Evolutionary conservation across 1,139 yeast species (phyloP), one percentile per base, ranked within the genome.

Genomic region (Yamadazyma conglobata): DNA sequence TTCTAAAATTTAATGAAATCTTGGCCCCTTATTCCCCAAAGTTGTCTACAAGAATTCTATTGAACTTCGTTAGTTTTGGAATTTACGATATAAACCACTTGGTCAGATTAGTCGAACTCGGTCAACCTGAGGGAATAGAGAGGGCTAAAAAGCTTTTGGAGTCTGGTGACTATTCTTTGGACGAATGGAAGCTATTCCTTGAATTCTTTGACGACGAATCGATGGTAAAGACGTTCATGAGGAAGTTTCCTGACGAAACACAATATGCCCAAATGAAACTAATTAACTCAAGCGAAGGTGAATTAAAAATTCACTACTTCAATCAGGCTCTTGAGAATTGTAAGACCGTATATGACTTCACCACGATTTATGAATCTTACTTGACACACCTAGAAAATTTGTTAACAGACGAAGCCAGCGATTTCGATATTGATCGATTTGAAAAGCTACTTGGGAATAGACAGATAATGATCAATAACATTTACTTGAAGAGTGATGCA

Each of bases 311-410:
- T 19, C 65, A 63, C 26, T 58, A 64, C 11, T 78, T 68, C 43
- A 74, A 72, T 32, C 56, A 61, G 23, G 82, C 79, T 0, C 43
- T 79, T 7, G 42, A 50, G 1, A 44, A 58, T 2, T 74, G 80
- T 7, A 40, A 52, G 4, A 75, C 86, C 0, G 60, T 81, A 2
- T 60, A 65, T 20, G 93, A 84, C 40, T 86, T 87, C 49, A 70
- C 81, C 0, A 47, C 63, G 19, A 58, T 86, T 1, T 88, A 75
- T 53, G 86, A 85, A 48, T 60, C 75, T 4, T 79, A 73, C 46
- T 57, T 80, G 3, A 80, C 64, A 52, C 14, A 30, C 20, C 24
- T 43, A n/a, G 45, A 44, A 30, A 25, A 33, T 2, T 17, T 22
- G 13, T 21, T 30, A 16, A 30, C 29, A 8, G 42, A 47, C 49